Percentiles rank a stretch among this genome's conserved stretches.
These are phyloP conservation scores for Amanita rimosa DNA, from an alignment of 768 basidiomycete genomes.

Conservation along the genomic window DNA sequence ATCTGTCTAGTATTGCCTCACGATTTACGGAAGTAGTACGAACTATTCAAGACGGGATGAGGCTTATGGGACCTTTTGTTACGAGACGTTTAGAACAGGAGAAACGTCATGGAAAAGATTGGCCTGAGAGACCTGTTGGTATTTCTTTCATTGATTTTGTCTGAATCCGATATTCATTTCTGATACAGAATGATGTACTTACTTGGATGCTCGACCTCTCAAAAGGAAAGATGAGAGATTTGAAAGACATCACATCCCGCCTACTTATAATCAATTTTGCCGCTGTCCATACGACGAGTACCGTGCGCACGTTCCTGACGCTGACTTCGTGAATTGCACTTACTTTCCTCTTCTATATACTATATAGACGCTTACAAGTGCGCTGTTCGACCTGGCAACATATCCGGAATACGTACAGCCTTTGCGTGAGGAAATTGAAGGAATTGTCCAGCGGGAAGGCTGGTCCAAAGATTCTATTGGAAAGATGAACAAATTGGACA, in stretches of 20 bases:
- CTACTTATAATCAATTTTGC: slow-evolving; percentile 30
- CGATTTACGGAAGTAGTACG: slow-evolving; percentile 8
- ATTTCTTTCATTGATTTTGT: neutral
- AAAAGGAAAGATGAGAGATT: slow-evolving; percentile 17
- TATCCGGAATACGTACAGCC: slow-evolving; percentile 19
- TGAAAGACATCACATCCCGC: slow-evolving; percentile 18
- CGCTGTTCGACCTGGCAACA: slow-evolving; percentile 24
- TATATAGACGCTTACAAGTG: slow-evolving; percentile 24
- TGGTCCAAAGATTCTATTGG: slow-evolving; percentile 24
- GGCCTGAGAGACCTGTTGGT: slow-evolving; percentile 19
- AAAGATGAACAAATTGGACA: slow-evolving; percentile 33
- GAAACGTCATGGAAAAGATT: slow-evolving; percentile 15
- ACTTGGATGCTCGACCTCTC: slow-evolving; percentile 32
- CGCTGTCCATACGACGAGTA: slow-evolving; percentile 29
- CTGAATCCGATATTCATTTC: neutral
- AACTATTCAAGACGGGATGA: slow-evolving; percentile 7
- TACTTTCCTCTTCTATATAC: neutral
- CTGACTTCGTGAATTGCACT: neutral
- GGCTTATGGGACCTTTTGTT: slow-evolving; percentile 18
- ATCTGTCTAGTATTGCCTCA: slow-evolving; percentile 9
- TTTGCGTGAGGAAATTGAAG: slow-evolving; percentile 32
- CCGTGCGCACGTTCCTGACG: slow-evolving; percentile 14
- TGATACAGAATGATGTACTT: slow-evolving; percentile 32
- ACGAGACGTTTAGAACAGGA: slow-evolving; percentile 15
- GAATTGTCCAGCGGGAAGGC: slow-evolving; percentile 22